Conservation (phyloP, 257 asterid species). For the Jacaranda mimosifolia region DNA sequence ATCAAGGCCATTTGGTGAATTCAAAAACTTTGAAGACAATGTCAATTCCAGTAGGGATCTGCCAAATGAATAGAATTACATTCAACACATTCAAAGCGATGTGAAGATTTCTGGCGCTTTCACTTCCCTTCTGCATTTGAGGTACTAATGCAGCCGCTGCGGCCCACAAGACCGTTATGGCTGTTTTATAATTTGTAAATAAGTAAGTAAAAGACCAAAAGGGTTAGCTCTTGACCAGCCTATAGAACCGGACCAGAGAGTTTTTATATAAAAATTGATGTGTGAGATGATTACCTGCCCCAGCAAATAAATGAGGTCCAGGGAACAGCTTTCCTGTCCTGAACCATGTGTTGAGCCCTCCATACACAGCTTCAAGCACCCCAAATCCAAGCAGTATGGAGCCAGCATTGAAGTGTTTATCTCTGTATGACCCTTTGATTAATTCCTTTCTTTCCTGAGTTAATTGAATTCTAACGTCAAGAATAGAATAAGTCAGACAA, state of each 20-base stretch:
- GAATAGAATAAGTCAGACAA: background rate
- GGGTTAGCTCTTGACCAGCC: constrained; percentile 27
- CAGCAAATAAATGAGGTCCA: constrained; percentile 94
- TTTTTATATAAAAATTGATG: background rate
- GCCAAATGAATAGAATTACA: constrained; percentile 77
- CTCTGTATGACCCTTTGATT: constrained; percentile 87
- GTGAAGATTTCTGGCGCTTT: constrained; percentile 92
- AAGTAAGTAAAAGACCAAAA: background rate
- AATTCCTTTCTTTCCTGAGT: constrained; percentile 83
- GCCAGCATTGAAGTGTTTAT: constrained; percentile 90
- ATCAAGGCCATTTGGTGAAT: constrained; percentile 87
- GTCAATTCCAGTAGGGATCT: constrained; percentile 93
- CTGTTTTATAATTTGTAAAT: constrained; percentile 47
- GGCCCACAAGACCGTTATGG: constrained; percentile 90
- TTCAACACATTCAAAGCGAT: constrained; percentile 70
- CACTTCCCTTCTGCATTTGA: constrained; percentile 93
- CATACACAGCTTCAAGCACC: constrained; percentile 71
- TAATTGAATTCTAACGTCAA: background rate
- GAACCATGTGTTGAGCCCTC: constrained; percentile 85
- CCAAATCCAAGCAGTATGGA: constrained; percentile 90
- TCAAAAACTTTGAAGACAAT: constrained; percentile 79
- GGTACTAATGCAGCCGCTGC: constrained; percentile 96
- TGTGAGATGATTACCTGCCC: constrained; percentile 62
- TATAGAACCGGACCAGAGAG: too few species aligned
- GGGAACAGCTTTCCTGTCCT: constrained; percentile 96